These are phyloP conservation scores for Amborella trichopoda DNA, from an alignment of 164 flowering plant species.

Conservation along the genomic window DNA sequence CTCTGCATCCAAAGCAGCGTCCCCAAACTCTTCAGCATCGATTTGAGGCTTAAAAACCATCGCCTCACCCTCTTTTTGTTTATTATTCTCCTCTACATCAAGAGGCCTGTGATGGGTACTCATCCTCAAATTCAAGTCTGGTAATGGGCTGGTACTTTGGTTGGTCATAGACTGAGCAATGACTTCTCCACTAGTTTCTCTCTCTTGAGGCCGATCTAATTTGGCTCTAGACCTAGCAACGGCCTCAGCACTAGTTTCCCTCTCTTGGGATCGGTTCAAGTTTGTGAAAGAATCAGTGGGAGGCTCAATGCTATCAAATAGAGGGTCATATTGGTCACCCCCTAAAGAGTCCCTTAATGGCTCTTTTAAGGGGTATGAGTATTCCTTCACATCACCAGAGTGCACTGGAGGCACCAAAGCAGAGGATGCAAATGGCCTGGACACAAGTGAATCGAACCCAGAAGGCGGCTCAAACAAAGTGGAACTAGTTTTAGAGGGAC, in stretches of 20 bases:
- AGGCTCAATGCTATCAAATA: constrained; percentile 76
- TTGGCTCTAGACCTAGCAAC: constrained; percentile 4
- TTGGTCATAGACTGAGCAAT: too few species aligned
- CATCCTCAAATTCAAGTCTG: too few species aligned
- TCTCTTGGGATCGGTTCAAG: constrained; percentile 19
- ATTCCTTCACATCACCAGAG: too few species aligned
- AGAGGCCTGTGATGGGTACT: constrained; percentile 26
- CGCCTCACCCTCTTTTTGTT: constrained; percentile 25
- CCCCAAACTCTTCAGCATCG: constrained; percentile 75
- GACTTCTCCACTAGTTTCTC: too few species aligned
- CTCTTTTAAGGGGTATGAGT: too few species aligned
- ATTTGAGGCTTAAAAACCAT: constrained; percentile 20
- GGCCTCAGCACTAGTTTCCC: constrained; percentile 7
- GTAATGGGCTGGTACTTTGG: too few species aligned
- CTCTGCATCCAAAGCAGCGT: constrained; percentile 67
- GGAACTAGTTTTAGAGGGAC: constrained; percentile 31
- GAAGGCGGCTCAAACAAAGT: too few species aligned
- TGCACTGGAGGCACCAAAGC: too few species aligned
- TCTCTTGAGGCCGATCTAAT: too few species aligned
- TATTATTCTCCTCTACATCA: constrained; percentile 36
- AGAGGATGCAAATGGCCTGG: too few species aligned
- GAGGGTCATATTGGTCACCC: constrained; percentile 75
- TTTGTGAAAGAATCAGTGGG: constrained; percentile 29
- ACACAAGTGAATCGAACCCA: too few species aligned
- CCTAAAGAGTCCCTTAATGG: too few species aligned